Conservation (phyloP, 177 flowering plant species). For the Vitis hybrid region DNA sequence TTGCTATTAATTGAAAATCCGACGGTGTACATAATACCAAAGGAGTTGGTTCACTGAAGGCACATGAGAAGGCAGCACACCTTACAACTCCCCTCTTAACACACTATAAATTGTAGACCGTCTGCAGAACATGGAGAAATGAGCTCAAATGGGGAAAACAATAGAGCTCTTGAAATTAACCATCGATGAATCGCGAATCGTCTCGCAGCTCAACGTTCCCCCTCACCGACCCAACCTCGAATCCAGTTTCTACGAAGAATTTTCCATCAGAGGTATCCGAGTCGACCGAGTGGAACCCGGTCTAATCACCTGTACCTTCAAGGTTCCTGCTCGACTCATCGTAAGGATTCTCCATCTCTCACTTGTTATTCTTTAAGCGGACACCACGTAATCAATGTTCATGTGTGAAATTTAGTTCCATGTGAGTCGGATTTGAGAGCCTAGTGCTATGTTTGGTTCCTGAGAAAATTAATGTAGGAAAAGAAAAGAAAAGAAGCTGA, state of each 20-base stretch:
- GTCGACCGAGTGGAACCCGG: conserved; percentile 74
- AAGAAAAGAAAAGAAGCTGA: background rate
- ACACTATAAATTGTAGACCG: too few relatives aligned
- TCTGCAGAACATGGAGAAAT: background rate
- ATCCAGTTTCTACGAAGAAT: conserved; percentile 59
- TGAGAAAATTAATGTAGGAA: background rate
- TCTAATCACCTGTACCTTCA: conserved; percentile 29
- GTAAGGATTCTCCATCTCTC: conserved; percentile 34
- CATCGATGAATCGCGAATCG: conserved; percentile 35
- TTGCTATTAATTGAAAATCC: too few relatives aligned
- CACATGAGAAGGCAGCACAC: background rate
- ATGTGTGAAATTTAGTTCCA: background rate
- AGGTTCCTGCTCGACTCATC: conserved; percentile 55
- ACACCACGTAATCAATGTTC: too few relatives aligned
- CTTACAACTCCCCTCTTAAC: background rate
- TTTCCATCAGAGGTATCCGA: conserved; percentile 53
- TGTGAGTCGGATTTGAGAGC: background rate
- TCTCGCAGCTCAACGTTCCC: conserved; percentile 34
- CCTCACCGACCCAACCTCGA: conserved; percentile 27
- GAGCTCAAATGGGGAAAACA: conserved; percentile 46
- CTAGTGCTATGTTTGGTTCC: background rate
- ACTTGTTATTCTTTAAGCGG: background rate
- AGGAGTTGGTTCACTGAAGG: too few relatives aligned
- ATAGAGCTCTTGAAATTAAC: conserved; percentile 29
- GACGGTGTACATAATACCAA: too few relatives aligned